A percentile compares a stretch with the other conserved stretches of the same genome.
These are phyloP conservation scores for Mortierella antarctica DNA, from an alignment of 192 early-diverging fungal genomes.

Conservation along the genomic window DNA sequence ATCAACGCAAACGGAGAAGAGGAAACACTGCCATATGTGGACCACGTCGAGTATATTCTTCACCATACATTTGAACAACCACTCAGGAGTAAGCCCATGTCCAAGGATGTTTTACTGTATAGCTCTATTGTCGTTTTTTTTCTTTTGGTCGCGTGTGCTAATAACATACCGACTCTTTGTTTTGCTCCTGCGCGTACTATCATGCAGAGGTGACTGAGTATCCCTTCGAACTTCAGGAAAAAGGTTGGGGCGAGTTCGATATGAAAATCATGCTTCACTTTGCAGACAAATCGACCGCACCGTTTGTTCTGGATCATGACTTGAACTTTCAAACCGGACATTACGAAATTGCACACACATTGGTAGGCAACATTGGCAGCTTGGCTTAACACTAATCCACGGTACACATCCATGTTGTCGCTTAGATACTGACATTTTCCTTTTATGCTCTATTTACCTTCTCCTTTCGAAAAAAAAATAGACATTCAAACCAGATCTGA, in stretches of 20 bases:
- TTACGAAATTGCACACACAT: conserved; percentile 56
- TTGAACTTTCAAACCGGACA: conserved; percentile 60
- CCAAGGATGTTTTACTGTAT: neutral
- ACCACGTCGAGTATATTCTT: conserved; percentile 59
- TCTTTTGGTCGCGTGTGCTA: neutral
- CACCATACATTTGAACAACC: conserved; percentile 62
- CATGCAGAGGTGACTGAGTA: conserved; percentile 56
- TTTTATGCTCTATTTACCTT: neutral
- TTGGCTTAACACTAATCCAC: neutral
- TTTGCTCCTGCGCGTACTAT: neutral
- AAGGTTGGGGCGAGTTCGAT: conserved; percentile 74
- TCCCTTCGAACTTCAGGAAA: conserved; percentile 63
- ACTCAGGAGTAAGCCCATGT: conserved; percentile 42
- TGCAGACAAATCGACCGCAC: conserved; percentile 51
- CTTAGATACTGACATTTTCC: neutral
- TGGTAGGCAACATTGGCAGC: conserved; percentile 32
- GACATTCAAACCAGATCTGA: conserved; percentile 45
- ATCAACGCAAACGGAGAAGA: conserved; percentile 54
- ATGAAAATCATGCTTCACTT: conserved; percentile 65
- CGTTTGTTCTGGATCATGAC: conserved; percentile 59
- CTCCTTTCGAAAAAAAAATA: neutral
- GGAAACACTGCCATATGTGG: conserved; percentile 49
- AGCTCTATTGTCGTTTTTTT: neutral
- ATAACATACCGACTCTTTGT: neutral
- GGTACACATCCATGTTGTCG: too few relatives aligned